phyloP scores from a whole-genome alignment of 805 yeast species.

The Pichia insulana region DNA sequence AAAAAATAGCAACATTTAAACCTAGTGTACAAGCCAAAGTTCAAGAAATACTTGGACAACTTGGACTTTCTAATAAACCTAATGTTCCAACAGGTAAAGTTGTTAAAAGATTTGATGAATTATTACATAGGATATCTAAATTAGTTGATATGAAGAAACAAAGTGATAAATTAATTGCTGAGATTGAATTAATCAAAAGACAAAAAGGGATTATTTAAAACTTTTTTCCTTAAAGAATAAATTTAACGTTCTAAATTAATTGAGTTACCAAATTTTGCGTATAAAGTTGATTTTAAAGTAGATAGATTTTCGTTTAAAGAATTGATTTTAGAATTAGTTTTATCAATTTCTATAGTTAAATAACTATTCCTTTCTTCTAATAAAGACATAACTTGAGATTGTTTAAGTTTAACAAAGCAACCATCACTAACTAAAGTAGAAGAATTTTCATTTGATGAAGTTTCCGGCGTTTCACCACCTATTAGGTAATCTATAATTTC shows the following conservation, averaged over 20 bases:
- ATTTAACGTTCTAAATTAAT: constrained; percentile 67
- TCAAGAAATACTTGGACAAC: constrained; percentile 56
- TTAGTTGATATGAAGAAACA: constrained; percentile 80
- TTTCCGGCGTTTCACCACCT: constrained; percentile 44
- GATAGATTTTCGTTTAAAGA: constrained; percentile 46
- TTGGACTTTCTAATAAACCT: constrained; percentile 74
- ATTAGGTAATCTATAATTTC: constrained; percentile 66
- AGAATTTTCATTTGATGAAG: constrained; percentile 45
- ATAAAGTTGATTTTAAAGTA: constrained; percentile 61
- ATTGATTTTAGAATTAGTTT: constrained; percentile 38
- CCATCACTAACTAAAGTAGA: constrained; percentile 72
- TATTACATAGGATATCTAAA: constrained; percentile 59
- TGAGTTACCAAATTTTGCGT: constrained; percentile 81
- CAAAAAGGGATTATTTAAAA: constrained; percentile 22
- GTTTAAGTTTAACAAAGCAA: constrained; percentile 61
- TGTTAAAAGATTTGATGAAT: constrained; percentile 64
- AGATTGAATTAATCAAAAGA: constrained; percentile 41
- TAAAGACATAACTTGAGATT: constrained; percentile 54
- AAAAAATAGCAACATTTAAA: constrained; percentile 68
- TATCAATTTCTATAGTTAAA: constrained; percentile 42
- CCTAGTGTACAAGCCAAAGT: constrained; percentile 65
- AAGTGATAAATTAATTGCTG: constrained; percentile 80
- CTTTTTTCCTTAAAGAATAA: too few relatives aligned
- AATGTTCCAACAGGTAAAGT: constrained; percentile 80
- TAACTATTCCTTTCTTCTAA: constrained; percentile 53